Base-by-base conservation (phyloP, 2,329 filamentous ascomycete genomes). In the Scopulariopsis brevicaulis region DNA sequence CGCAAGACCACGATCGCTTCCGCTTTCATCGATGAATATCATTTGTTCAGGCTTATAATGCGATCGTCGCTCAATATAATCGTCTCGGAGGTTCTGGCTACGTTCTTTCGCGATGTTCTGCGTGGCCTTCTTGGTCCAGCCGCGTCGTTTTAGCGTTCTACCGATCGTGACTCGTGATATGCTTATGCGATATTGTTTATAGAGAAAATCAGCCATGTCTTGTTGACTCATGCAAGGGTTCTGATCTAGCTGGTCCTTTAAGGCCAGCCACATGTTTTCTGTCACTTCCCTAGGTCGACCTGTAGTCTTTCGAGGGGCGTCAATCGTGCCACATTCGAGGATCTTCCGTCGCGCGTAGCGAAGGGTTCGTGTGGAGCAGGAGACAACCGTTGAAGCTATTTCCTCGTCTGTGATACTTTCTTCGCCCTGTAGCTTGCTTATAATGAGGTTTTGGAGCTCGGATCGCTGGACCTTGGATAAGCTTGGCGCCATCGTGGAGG, bases 61-160 rank as follows among this genome's bases (percentile, higher is more conserved):
- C 46, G 59, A 59, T 59, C 59, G 56, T 59, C 59, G 54, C 40
- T 62, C 28, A 55, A 61, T 58, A 58, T 59, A 62, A 54, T 60
- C 51, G 53, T 62, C 58, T 59, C 55, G 57, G 50, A 62, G 53
- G 54, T 73, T 59, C 65, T 58, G 54, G 28, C 18, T n/a, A n/a
- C n/a, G n/a, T n/a, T n/a, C n/a, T n/a, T n/a, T n/a, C n/a, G n/a
- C n/a, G n/a, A n/a, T n/a, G 40, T 46, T 46, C 40, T 46, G 40
- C 40, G 40, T 62, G 5, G 50, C 58, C 46, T 60, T 61, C 20
- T 54, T 62, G 14, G 60, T 60, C 59, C 55, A 62, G 57, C 25
- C 46, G 6, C 10, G 28, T 53, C 59, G 20, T 56, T 61, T 59
- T 25, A 59, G 4, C 25, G 10, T 18, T 48, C 59, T 48, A 51